Base-by-base conservation (phyloP, 768 basidiomycete genomes). In the Mycena floridula region DNA sequence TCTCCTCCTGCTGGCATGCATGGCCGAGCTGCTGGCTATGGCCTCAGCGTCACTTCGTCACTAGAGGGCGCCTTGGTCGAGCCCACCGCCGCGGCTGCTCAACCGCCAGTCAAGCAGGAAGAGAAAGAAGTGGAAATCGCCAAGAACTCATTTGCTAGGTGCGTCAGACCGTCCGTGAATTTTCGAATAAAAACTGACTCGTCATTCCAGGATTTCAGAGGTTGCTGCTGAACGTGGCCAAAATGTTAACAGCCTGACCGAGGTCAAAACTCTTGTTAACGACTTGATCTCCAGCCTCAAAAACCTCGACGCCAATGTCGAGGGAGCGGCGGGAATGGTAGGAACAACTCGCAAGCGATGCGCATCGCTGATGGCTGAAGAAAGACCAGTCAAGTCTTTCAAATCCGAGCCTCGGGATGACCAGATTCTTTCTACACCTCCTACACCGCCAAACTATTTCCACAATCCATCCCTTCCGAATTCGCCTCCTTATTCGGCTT, bases 351-450 rank as follows among this genome's bases (percentile, higher is more conserved):
- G 63, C 25, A 77, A 71, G 51, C 67, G 67, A 30, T 70, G 67
- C 46, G 72, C 69, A 16, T 67, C 70, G 23, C 68, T 63, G 41
- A 54, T 69, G 38, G 71, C 67, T 43, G 68, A 66, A 39, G 67
- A 66, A 12, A 65, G 73, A 16, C 65, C 58, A 18, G 60, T 68
- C 26, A 74, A 74, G 54, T 65, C 69, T 15, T 59, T 71, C 35
- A 77, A 77, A 55, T 55, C 69, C 44, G 75, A 77, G 47, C 72
- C 73, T 24, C 65, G 62, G 49, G 75, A 77, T 23, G 70, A 72
- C 55, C 60, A 25, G 32, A 20, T 35, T 13, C 32, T 35, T 13
- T 35, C 32, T 35, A 35, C 32, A 18, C n/a, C n/a, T n/a, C n/a
- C n/a, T n/a, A n/a, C n/a, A n/a, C n/a, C n/a, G n/a, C n/a, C n/a